phyloP scores from a whole-genome alignment of 352 stramenopile species.

The Globisporangium nunn region DNA sequence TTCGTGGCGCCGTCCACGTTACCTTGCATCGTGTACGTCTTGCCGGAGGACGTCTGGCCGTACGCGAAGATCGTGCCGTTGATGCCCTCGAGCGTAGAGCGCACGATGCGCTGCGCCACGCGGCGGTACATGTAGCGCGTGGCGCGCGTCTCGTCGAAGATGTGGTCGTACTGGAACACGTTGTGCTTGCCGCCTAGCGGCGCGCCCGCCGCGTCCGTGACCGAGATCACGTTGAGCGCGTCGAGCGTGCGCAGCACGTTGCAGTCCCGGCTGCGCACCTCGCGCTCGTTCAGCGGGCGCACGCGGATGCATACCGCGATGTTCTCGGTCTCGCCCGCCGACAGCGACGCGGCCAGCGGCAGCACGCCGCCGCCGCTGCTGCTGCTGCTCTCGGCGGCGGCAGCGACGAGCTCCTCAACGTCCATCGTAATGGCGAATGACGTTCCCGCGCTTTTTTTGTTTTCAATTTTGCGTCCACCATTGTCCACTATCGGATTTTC shows the following conservation, averaged over 20 bases:
- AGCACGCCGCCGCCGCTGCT: not conserved
- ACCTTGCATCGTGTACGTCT: conserved; percentile 97
- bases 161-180: conserved; percentile 78
- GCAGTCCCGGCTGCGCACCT: conserved; percentile 34
- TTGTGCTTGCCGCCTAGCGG: conserved; percentile 58
- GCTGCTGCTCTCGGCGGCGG: not conserved
- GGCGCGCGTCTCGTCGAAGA: conserved; percentile 49
- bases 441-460: not conserved
- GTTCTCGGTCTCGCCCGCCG: conserved; percentile 40
- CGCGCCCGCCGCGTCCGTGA: conserved; percentile 44
- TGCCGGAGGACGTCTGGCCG: conserved; percentile 93
- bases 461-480: no score
- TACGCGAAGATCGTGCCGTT: conserved; percentile 94
- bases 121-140: conserved; percentile 52
- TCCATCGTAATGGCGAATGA: not conserved
- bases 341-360: conserved; percentile 1
- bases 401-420: not conserved
- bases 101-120: conserved; percentile 65
- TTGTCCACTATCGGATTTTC: no score
- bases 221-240: conserved; percentile 39
- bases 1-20: conserved; percentile 5
- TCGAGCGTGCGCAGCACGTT: conserved; percentile 35
- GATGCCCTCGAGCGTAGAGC: conserved; percentile 62
- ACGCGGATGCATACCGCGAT: conserved; percentile 82
- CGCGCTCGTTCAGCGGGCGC: conserved; percentile 68